Percentiles rank a stretch among this genome's conserved stretches.
These are phyloP conservation scores for Wallacemonas sp. DNA, from an alignment of 208 protist genomes.

Conservation along the genomic window DNA sequence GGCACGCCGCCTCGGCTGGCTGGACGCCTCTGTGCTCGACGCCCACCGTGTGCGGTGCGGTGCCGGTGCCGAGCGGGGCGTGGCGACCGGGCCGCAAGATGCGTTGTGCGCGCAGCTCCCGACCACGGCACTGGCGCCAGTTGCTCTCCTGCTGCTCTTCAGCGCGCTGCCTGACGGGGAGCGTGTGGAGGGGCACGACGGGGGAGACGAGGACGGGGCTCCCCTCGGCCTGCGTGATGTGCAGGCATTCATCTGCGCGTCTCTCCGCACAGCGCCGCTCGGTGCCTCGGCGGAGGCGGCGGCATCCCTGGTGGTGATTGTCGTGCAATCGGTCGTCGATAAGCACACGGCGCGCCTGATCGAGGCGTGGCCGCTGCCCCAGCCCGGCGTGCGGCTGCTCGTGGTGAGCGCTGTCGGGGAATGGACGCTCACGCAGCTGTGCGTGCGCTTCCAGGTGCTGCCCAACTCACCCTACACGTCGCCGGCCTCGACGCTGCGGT, in stretches of 20 bases:
- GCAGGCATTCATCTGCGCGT: background rate
- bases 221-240: background rate
- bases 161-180: conserved; percentile 26
- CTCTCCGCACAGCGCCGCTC: background rate
- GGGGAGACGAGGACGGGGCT: background rate
- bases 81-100: too few species aligned
- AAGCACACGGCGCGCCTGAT: conserved; percentile 31
- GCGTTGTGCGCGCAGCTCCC: conserved; percentile 12
- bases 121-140: conserved; percentile 17
- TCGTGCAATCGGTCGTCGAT: conserved; percentile 42
- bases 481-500: conserved; percentile 8
- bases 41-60: conserved; percentile 7
- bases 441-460: conserved; percentile 44
- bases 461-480: conserved; percentile 40
- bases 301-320: conserved; percentile 37
- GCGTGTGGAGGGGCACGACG: background rate
- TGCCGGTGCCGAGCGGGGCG: too few species aligned
- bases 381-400: conserved; percentile 34
- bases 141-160: conserved; percentile 50
- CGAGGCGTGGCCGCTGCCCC: conserved; percentile 44
- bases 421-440: conserved; percentile 51
- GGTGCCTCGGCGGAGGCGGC: background rate
- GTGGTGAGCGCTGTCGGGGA: conserved; percentile 50
- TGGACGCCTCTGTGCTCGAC: conserved; percentile 1
- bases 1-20: background rate